Evolutionary conservation across 345 rosid species (phyloP), one percentile per base, ranked within the genome.

Genomic region (Linum tenue): DNA sequence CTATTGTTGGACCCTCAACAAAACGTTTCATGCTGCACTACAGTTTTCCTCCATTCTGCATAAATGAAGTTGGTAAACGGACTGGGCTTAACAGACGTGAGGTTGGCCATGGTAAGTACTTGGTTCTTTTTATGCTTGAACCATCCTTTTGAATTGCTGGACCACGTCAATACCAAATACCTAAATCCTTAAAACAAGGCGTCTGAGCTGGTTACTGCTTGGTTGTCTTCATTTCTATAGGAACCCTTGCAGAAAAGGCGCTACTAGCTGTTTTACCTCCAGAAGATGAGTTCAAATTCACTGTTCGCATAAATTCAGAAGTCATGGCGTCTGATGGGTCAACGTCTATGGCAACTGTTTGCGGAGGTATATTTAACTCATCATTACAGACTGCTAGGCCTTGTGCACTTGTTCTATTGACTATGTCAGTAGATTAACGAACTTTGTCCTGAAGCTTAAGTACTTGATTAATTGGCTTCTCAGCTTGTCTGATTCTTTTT

Each of bases 291-390:
- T 90, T 88, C 67, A 84, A 89, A 3, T 94, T 83, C 75, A 80
- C 96, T 38, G 84, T 94, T 42, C 95, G 97, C 56, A 70, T 94
- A 67, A 94, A 88, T 73, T 90, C 99, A 17, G 97, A 94, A 79
- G 97, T 94, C 59, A 90, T 90, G 99, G 87, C 95, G 60, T 94
- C 99, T 59, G 99, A 94, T 82, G 99, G 99, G 69, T 94, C 99
- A 63, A 94, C 97, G 55, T 90, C 99, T 41, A 94, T 94, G 99
- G 99, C 99, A 63, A 79, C 89, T 37, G 97, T 94, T 50, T 94
- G 97, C 70, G 99, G 95, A 85, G 96, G 99, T 90, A 82, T 59
- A 57, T 8, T 68, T 69, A 55, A 36, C 48, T n/a, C 38, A n/a
- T 41, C 60, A 37, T 11, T 60, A 38, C 40, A 14, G 48, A 1